Percentiles rank a stretch among this genome's conserved stretches.
Conservation (phyloP, 352 stramenopile genomes). For the Pythium sp. region DNA sequence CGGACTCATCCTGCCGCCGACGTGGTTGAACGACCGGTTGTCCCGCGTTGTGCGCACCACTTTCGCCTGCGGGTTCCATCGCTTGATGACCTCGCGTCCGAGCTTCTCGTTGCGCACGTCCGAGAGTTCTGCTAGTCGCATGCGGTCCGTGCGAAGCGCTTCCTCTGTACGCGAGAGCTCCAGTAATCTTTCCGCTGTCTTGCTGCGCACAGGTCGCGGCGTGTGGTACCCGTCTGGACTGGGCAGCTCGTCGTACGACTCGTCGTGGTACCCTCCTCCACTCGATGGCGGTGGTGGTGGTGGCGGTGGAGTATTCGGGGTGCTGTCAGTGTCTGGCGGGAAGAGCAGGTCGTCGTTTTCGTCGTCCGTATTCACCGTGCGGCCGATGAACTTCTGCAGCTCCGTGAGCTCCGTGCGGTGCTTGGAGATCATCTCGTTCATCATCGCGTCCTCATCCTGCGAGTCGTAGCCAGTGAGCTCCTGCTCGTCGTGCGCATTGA, state of each 20-base stretch:
- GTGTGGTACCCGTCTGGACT: constrained; percentile 29
- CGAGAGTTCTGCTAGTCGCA: constrained; percentile 74
- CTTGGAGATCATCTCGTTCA: constrained; percentile 60
- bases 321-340: constrained; percentile 7
- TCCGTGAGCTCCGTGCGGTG: constrained; percentile 48
- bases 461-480: constrained; percentile 10
- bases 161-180: constrained; percentile 52
- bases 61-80: constrained; percentile 47
- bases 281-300: constrained; percentile 9
- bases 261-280: constrained; percentile 11
- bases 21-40: constrained; percentile 23
- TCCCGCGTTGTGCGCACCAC: constrained; percentile 17
- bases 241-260: constrained; percentile 22
- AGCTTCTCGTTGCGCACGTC: constrained; percentile 59
- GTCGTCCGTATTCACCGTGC: constrained; percentile 18
- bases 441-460: constrained; percentile 39
- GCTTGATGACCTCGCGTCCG: constrained; percentile 29
- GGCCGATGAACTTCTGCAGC: constrained; percentile 47
- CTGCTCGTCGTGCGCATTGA: neutral
- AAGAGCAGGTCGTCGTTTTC: constrained; percentile 22
- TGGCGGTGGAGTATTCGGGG: constrained; percentile 25
- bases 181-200: constrained; percentile 43
- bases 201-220: constrained; percentile 30
- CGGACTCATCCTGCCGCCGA: constrained; percentile 26
- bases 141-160: constrained; percentile 53